Evolutionary conservation across 768 basidiomycete species (phyloP).

Genomic region (Cystobasidium onofrii): DNA sequence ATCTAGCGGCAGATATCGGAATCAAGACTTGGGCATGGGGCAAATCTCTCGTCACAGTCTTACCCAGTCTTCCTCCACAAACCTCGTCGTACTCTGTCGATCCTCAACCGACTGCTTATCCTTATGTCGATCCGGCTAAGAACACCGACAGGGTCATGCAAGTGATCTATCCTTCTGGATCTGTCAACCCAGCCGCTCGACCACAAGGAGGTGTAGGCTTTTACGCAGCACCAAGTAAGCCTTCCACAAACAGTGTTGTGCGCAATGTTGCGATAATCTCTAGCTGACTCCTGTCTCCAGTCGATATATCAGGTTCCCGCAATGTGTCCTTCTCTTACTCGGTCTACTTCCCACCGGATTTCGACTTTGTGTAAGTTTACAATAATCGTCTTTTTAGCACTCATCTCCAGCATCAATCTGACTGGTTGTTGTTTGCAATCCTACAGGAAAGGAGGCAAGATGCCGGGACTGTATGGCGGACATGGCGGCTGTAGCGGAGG

Average conservation of each 20-base stretch:
- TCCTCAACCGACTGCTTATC: slow-evolving; percentile 6
- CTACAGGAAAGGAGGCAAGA: slow-evolving; percentile 41
- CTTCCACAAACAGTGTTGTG: background rate
- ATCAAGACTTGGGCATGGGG: slow-evolving; percentile 33
- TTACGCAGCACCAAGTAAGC: slow-evolving; percentile 37
- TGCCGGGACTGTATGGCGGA: slow-evolving; percentile 40
- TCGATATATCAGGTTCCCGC: slow-evolving; percentile 27
- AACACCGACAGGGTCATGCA: slow-evolving; percentile 33
- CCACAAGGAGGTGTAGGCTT: slow-evolving; percentile 40
- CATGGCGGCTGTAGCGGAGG: slow-evolving; percentile 41
- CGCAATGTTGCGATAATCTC: no score
- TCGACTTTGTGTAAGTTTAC: slow-evolving; percentile 38
- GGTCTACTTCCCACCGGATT: slow-evolving; percentile 41
- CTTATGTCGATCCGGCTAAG: background rate
- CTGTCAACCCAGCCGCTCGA: slow-evolving; percentile 31
- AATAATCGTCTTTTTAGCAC: background rate
- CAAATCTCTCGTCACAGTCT: slow-evolving; percentile 13
- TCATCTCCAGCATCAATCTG: no score
- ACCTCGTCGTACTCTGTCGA: background rate
- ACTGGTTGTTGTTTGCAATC: no score
- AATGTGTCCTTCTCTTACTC: slow-evolving; percentile 42
- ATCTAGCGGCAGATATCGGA: slow-evolving; percentile 20
- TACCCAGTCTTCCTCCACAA: slow-evolving; percentile 3
- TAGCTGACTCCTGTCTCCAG: slow-evolving; percentile 8
- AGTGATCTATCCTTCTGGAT: slow-evolving; percentile 37